Evolutionary conservation across 1,139 yeast genomes (phyloP), one percentile per base, ranked within the genome.

Genomic region (Wickerhamomyces sp.): DNA sequence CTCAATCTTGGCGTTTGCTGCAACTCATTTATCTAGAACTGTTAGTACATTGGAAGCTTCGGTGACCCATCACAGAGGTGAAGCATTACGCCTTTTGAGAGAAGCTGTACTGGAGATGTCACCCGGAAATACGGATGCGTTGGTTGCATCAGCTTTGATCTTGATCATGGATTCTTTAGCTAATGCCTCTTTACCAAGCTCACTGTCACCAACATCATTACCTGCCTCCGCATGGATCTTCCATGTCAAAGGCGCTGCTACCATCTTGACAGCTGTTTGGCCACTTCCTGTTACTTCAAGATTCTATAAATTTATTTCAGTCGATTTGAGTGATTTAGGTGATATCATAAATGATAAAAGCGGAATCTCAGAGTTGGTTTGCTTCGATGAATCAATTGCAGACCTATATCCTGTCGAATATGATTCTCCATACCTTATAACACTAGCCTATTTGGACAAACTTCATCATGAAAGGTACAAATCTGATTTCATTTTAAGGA

Each of bases 221-320:
- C 95, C 96, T 1, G 93, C 97, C 1, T 83, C 93, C 8, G 96
- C 97, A 0, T 91, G 98, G 98, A 83, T 91, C 47, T 93, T 89
- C 70, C 97, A 91, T 61, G 97, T 91, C 13, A 87, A 94, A 58
- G 98, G 97, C 26, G 96, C 97, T 0, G 96, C 96, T 6, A 91
- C 97, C 0, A 91, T 91, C 41, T 71, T 91, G 46, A 86, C 96
- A 1, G 95, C 97, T 1, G 96, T 90, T 14, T 90, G 97, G 87
- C 96, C 96, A 4, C 70, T 90, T 45, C 88, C 94, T 14, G 91
- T 86, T 52, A 75, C 81, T 8, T 83, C 89, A 13, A 65, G 89
- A 43, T 84, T 84, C 62, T 80, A 82, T 63, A 81, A 84, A 62
- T 79, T 85, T 55, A 84, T 84, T 29, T 79, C 88, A n/a, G 89